A percentile compares a stretch with the other conserved stretches of the same genome.
These are phyloP conservation scores for Botryotinia convoluta DNA, from an alignment of 2,329 filamentous ascomycete genomes.

Conservation along the genomic window DNA sequence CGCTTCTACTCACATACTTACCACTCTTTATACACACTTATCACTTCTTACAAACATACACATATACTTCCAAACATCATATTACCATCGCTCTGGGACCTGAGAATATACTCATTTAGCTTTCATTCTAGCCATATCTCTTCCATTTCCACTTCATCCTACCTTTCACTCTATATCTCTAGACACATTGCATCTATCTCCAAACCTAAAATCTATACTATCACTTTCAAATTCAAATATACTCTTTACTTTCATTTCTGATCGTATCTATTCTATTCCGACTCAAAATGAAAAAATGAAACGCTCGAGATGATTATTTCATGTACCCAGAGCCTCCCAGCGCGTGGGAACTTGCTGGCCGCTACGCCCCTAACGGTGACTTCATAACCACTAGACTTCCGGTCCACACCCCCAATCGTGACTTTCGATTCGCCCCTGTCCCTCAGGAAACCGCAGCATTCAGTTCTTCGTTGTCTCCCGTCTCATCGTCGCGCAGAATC, in stretches of 20 bases:
- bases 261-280: neutral
- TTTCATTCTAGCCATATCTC: neutral
- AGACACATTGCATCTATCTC: neutral
- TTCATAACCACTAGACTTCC: no score
- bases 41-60: neutral
- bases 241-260: neutral
- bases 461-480: no score
- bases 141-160: neutral
- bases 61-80: neutral
- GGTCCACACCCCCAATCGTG: no score
- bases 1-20: neutral
- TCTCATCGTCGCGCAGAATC: no score
- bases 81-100: neutral
- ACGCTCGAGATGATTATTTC: neutral
- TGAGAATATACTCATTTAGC: neutral
- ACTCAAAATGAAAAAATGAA: neutral
- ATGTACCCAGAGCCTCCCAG: neutral
- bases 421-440: no score
- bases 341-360: no score
- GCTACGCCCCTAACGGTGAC: no score
- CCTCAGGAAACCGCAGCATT: no score
- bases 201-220: neutral
- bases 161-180: neutral
- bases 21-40: neutral
- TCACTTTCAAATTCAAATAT: neutral